These are phyloP conservation scores for Biscutella laevigata DNA, from an alignment of 441 rosid genomes.

Conservation along the genomic window DNA sequence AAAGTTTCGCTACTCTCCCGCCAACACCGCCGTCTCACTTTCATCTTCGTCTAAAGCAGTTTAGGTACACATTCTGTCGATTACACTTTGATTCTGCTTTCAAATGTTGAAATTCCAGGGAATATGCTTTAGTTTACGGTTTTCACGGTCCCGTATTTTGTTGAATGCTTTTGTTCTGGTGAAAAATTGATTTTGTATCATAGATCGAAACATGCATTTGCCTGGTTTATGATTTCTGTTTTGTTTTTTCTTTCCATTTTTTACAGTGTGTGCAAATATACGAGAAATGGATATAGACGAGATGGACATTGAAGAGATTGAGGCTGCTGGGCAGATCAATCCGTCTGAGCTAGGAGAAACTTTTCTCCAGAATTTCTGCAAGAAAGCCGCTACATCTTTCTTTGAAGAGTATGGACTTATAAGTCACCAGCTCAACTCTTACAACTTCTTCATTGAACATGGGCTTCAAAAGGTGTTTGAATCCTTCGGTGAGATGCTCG, in stretches of 20 bases:
- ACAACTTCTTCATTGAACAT: slow-evolving; percentile 48
- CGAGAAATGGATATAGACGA: slow-evolving; percentile 19
- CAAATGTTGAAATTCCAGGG: neutral
- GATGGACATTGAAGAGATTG: slow-evolving; percentile 34
- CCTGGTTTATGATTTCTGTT: neutral
- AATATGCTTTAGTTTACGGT: neutral
- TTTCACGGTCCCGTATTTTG: neutral
- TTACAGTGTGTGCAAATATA: slow-evolving; percentile 3
- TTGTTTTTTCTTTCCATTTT: neutral
- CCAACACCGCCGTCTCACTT: neutral
- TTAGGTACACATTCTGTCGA: neutral
- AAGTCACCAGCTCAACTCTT: slow-evolving; percentile 79
- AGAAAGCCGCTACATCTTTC: slow-evolving; percentile 45
- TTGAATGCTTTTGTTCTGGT: neutral
- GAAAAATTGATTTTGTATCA: neutral
- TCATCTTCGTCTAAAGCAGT: neutral
- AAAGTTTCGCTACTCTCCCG: neutral
- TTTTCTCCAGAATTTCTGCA: slow-evolving; percentile 43
- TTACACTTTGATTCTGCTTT: slow-evolving; percentile 15
- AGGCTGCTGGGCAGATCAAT: slow-evolving; percentile 21
- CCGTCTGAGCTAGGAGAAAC: slow-evolving; percentile 39
- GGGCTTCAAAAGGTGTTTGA: slow-evolving; percentile 59
- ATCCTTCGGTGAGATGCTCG: slow-evolving; percentile 48
- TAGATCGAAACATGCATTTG: slow-evolving; percentile 13
- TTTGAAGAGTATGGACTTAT: slow-evolving; percentile 62